phyloP scores from a whole-genome alignment of 2,329 filamentous ascomycete genomes.

The Apiospora koreana region DNA sequence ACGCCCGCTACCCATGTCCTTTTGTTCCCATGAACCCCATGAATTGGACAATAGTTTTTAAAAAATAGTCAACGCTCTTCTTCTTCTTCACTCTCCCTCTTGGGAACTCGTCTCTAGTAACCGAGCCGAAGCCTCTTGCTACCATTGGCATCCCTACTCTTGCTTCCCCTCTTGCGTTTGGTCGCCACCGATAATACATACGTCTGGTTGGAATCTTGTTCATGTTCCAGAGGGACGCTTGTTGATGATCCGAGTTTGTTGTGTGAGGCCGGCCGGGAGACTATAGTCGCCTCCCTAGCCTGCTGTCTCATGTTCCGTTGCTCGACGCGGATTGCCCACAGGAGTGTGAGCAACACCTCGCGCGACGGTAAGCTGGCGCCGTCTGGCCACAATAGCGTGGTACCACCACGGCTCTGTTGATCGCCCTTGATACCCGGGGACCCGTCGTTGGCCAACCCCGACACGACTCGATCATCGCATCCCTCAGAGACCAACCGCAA shows the following conservation, averaged over 20 bases:
- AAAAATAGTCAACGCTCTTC: neutral
- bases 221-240: conserved; percentile 14
- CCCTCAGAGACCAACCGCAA: conserved; percentile 71
- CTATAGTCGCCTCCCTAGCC: conserved; percentile 18
- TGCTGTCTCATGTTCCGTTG: conserved; percentile 29
- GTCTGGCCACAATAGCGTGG: conserved; percentile 34
- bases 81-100: neutral
- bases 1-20: conserved; percentile 11
- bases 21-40: neutral
- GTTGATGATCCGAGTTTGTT: conserved; percentile 15
- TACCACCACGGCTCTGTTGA: conserved; percentile 26
- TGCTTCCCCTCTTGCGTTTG: conserved; percentile 15
- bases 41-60: neutral
- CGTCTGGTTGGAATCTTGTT: conserved; percentile 17
- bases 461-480: conserved; percentile 48
- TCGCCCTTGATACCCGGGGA: conserved; percentile 39
- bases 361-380: conserved; percentile 38
- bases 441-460: conserved; percentile 32
- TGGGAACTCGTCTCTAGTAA: neutral
- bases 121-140: conserved; percentile 15
- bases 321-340: conserved; percentile 37
- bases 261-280: conserved; percentile 16
- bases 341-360: conserved; percentile 36
- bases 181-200: conserved; percentile 15
- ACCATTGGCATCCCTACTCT: neutral